Evolutionary conservation across 352 stramenopile species (phyloP).

Genomic region (Achlya hypogyna): DNA sequence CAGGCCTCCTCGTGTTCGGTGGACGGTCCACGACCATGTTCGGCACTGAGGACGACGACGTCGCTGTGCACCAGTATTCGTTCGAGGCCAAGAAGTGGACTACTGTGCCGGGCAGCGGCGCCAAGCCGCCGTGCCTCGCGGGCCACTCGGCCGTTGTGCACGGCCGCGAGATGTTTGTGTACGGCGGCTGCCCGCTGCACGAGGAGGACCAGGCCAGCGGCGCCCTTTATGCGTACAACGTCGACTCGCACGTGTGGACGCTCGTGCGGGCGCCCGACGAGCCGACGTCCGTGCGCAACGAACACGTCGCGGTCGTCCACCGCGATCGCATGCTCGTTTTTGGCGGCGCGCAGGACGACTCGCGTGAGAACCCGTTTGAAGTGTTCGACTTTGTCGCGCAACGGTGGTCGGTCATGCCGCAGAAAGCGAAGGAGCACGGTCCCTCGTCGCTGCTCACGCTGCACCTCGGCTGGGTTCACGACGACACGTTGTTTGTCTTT

Average conservation of each 20-base stretch:
- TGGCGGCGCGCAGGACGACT: not conserved
- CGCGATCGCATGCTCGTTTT: not conserved
- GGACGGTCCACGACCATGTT: constrained; percentile 17
- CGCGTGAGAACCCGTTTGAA: not conserved
- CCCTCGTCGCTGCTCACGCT: not conserved
- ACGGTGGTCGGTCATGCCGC: not conserved
- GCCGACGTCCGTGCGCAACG: constrained; percentile 3
- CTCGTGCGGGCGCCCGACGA: not conserved
- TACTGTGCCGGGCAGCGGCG: not conserved
- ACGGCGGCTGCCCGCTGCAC: constrained; percentile 8
- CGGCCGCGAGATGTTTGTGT: constrained; percentile 14
- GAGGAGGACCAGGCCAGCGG: constrained; percentile 6
- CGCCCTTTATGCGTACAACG: constrained; percentile 10
- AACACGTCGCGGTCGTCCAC: constrained; percentile 9
- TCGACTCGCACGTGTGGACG: constrained; percentile 16
- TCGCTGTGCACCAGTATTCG: constrained; percentile 7
- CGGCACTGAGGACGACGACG: constrained; percentile 12
- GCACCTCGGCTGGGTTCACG: constrained; percentile 11
- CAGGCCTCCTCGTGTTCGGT: constrained; percentile 10
- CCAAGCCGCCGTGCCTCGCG: constrained; percentile 10
- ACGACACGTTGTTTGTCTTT: constrained; percentile 13
- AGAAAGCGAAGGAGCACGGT: not conserved
- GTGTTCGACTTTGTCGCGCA: constrained; percentile 13
- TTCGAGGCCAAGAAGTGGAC: constrained; percentile 12
- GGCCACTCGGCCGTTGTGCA: constrained; percentile 16